Percentiles rank a stretch among this genome's conserved stretches.
phyloP scores from a whole-genome alignment of 2,329 filamentous ascomycete species.

The Myriosclerotinia duriaeana region DNA sequence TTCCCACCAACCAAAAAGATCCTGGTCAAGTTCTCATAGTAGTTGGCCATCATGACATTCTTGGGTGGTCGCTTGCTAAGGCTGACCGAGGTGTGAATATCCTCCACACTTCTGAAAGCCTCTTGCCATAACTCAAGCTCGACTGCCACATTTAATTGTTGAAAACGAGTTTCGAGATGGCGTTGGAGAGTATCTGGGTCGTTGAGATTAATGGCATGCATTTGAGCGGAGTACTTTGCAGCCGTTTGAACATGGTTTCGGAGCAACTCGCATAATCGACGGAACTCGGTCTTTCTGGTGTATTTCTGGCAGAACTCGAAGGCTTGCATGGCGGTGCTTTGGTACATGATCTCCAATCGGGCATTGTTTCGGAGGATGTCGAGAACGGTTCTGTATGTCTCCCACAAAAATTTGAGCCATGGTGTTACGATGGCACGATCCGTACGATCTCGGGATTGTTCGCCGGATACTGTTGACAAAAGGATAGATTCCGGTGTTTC shows the following conservation, averaged over 20 bases:
- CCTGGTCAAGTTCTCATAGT: slow-evolving; percentile 98
- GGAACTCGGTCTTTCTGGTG: slow-evolving; percentile 98
- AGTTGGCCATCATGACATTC: slow-evolving; percentile 99
- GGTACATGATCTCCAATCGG: slow-evolving; percentile 94
- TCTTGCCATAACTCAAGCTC: slow-evolving; percentile 99
- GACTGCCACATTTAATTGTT: slow-evolving; percentile 96
- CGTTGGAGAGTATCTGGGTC: slow-evolving; percentile 96
- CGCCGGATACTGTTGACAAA: slow-evolving; percentile 93
- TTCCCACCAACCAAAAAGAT: slow-evolving; percentile 99
- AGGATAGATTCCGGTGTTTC: slow-evolving; percentile 98
- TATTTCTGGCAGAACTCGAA: slow-evolving; percentile 99
- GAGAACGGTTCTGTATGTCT: slow-evolving; percentile 96
- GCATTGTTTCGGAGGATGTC: slow-evolving; percentile 99
- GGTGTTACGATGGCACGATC: slow-evolving; percentile 97
- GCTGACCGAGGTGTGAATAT: slow-evolving; percentile 95
- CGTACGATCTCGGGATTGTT: slow-evolving; percentile 95
- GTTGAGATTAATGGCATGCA: slow-evolving; percentile 98
- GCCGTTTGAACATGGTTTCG: slow-evolving; percentile 99
- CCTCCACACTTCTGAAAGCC: slow-evolving; percentile 97
- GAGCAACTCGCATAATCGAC: slow-evolving; percentile 94
- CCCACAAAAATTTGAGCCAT: slow-evolving; percentile 99
- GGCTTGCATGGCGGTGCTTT: slow-evolving; percentile 95
- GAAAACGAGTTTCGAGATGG: slow-evolving; percentile 95
- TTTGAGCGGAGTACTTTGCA: slow-evolving; percentile 97
- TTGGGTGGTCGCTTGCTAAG: slow-evolving; percentile 97